Evolutionary conservation across 78 protist genomes (phyloP).

Genomic region (slime mould (Dictyostelium discoideum)): DNA sequence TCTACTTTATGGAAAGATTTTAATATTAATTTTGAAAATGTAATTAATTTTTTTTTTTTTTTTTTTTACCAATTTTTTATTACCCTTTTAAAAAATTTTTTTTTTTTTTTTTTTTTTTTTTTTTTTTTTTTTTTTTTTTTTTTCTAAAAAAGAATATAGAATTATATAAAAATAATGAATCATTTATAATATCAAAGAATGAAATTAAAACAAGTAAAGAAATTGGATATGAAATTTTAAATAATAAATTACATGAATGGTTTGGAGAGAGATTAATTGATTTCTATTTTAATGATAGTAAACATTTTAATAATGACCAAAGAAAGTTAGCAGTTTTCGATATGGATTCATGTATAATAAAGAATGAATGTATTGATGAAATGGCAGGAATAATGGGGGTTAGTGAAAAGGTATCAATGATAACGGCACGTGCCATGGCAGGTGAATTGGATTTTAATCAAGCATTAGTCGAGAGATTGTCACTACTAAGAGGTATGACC

Average conservation of each 20-base stretch:
- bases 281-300: neutral
- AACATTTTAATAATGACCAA: neutral
- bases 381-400: slow-evolving; percentile 62
- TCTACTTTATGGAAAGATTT: neutral
- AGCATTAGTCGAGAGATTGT: slow-evolving; percentile 57
- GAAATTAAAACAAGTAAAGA: neutral
- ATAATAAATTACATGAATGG: neutral
- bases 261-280: neutral
- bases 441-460: slow-evolving; percentile 56
- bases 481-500: slow-evolving; percentile 46
- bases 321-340: slow-evolving; percentile 49
- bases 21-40: neutral
- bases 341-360: slow-evolving; percentile 77
- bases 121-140: neutral
- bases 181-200: neutral
- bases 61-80: too few relatives aligned
- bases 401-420: slow-evolving; percentile 42
- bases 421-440: slow-evolving; percentile 53
- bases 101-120: neutral
- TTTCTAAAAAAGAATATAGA: neutral
- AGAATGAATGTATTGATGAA: slow-evolving; percentile 80
- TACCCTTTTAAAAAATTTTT: too few relatives aligned
- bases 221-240: neutral
- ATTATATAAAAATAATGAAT: neutral
- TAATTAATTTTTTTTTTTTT: neutral